Evolutionary conservation across 164 flowering plant species (phyloP).

Genomic region (Hamamelis virginiana): DNA sequence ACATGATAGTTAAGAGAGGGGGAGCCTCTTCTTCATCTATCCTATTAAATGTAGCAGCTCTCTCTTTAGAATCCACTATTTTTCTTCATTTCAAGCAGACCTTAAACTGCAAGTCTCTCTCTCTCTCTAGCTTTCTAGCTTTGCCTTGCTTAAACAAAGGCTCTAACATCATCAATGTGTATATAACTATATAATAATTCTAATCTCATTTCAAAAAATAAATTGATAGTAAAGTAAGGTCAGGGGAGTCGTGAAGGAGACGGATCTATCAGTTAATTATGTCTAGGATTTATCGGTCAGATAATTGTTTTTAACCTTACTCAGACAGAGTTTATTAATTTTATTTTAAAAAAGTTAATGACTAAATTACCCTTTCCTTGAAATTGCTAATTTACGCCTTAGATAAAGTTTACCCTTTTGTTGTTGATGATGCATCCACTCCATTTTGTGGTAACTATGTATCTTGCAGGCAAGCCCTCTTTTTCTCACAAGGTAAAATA

Average conservation of each 20-base stretch:
- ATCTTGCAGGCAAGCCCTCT: too few species aligned
- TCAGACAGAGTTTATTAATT: too few species aligned
- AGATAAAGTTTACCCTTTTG: too few species aligned
- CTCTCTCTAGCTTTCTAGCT: background rate
- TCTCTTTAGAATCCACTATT: background rate
- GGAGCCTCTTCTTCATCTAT: conserved; percentile 18
- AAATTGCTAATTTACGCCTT: background rate
- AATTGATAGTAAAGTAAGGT: conserved; percentile 2
- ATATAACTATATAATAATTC: background rate
- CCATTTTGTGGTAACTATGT: too few species aligned
- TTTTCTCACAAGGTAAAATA: too few species aligned
- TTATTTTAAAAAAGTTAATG: background rate
- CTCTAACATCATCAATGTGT: background rate
- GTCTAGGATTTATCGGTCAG: too few species aligned
- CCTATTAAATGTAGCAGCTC: background rate
- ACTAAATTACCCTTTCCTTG: background rate
- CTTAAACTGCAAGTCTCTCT: background rate
- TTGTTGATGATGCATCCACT: too few species aligned
- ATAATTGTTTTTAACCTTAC: too few species aligned
- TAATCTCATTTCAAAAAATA: background rate
- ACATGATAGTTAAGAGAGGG: conserved; percentile 20
- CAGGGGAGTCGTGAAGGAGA: conserved; percentile 16
- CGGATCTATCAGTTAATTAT: conserved; percentile 11
- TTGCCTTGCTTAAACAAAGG: background rate
- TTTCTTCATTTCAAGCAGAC: background rate